Conservation (phyloP, 1,284 basidiomycete species). For the Ceratobasidium sp. region DNA sequence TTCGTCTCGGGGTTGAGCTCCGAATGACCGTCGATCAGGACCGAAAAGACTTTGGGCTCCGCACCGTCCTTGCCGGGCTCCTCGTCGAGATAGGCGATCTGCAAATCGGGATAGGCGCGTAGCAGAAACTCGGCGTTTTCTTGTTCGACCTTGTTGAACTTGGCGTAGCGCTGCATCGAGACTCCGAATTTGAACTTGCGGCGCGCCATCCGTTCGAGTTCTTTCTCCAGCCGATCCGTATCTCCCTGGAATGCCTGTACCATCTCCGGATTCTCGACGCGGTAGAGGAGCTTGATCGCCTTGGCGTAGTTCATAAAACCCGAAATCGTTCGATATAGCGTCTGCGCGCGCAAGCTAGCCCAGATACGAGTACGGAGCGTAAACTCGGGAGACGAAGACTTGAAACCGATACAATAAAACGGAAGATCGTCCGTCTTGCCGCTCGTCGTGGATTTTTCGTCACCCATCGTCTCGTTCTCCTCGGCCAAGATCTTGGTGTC, state of each 20-base stretch:
- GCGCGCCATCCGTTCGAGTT: conserved; percentile 96
- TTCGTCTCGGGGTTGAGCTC: conserved; percentile 93
- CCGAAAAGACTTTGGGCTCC: conserved; percentile 95
- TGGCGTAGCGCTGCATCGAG: conserved; percentile 99
- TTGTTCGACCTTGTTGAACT: conserved; percentile 99
- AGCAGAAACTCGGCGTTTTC: conserved; percentile 99
- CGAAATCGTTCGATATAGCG: conserved; percentile 97
- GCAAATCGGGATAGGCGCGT: conserved; percentile 97
- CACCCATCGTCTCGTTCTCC: conserved; percentile 90
- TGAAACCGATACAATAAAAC: conserved; percentile 99
- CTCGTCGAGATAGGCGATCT: conserved; percentile 99
- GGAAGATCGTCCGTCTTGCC: conserved; percentile 95
- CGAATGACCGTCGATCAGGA: conserved; percentile 97
- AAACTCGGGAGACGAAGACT: conserved; percentile 98
- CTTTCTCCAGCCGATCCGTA: conserved; percentile 97
- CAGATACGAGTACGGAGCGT: conserved; percentile 99
- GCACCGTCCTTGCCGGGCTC: conserved; percentile 93
- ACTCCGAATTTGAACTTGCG: conserved; percentile 99
- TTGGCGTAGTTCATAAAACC: conserved; percentile 99
- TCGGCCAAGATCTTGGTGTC: conserved; percentile 99
- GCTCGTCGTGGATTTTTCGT: conserved; percentile 81
- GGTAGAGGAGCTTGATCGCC: conserved; percentile 98
- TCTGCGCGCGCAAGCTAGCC: conserved; percentile 98
- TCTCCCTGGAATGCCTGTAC: conserved; percentile 98
- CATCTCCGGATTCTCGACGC: conserved; percentile 99